Evolutionary conservation across 2,329 filamentous ascomycete genomes (phyloP), one percentile per base, ranked within the genome.

Genomic region (Epichloe elymi): DNA sequence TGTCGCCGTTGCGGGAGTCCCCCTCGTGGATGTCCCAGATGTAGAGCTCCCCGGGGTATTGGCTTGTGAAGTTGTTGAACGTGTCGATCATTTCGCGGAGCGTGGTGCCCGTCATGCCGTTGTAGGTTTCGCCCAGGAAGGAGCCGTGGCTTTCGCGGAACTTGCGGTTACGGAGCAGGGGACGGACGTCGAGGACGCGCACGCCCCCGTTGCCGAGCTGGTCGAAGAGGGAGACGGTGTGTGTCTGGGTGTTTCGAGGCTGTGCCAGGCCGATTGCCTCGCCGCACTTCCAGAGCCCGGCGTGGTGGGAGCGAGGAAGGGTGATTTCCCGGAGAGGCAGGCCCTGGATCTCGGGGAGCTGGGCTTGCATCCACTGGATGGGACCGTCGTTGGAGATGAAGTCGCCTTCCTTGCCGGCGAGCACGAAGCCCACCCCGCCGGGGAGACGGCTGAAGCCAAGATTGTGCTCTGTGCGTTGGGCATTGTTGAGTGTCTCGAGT

Each of bases 41-140:
- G 57, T 63, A 57, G 44, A 67, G 56, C 53, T 67, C 65, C 11
- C 65, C 65, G 3, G 64, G 64, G 20, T 57, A 44, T 5, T 59
- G 40, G 0, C 51, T 33, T 45, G 60, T 63, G 54, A 65, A 67
- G 4, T 52, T 30, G 52, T 65, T 66, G 51, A 65, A 54, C 3
- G 55, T 51, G 4, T 56, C 45, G 12, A 65, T 53, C 56, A 67
- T 63, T n/a, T 59, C 58, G 11, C 56, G 35, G 38, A 66, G 42
- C 3, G n/a, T 44, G 20, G 59, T 57, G 7, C 63, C 63, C 5
- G 57, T 17, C 23, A 54, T 48, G 41, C 64, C 65, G n/a, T 63
- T 56, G 48, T 52, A 62, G 0, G 23, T 5, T 4, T 33, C 3
- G 4, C 51, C 26, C 2, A 61, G 6, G 8, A 50, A 37, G 35